Evolutionary conservation across 352 stramenopile genomes (phyloP).

Genomic region (Globisporangium mamillatum): DNA sequence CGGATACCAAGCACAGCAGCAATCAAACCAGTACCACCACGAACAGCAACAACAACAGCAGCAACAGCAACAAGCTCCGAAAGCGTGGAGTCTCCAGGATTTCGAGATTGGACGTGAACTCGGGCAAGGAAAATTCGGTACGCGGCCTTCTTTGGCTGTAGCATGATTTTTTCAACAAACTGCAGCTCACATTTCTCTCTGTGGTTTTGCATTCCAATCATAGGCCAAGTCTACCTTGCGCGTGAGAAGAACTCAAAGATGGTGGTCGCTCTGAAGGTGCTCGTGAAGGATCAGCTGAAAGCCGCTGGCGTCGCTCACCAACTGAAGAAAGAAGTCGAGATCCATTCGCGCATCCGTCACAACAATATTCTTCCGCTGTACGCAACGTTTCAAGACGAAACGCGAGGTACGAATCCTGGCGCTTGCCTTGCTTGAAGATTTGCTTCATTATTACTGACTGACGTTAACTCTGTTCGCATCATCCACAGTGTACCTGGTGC

Average conservation of each 20-base stretch:
- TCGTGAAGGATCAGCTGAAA: slow-evolving; percentile 86
- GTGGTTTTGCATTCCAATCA: background rate
- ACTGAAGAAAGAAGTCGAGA: slow-evolving; percentile 88
- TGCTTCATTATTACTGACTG: background rate
- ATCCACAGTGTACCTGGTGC: slow-evolving; percentile 74
- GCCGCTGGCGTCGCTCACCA: slow-evolving; percentile 68
- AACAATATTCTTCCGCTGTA: slow-evolving; percentile 86
- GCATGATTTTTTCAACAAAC: background rate
- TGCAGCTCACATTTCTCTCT: background rate
- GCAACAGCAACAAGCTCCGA: slow-evolving; percentile 23
- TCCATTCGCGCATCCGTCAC: slow-evolving; percentile 88
- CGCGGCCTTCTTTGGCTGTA: background rate
- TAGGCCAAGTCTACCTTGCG: slow-evolving; percentile 82
- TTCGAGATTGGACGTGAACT: slow-evolving; percentile 86
- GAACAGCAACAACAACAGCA: slow-evolving; percentile 23
- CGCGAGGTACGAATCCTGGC: slow-evolving; percentile 33
- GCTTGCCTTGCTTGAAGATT: background rate
- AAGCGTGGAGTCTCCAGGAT: slow-evolving; percentile 81
- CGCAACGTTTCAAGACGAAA: slow-evolving; percentile 80
- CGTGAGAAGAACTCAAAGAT: slow-evolving; percentile 78
- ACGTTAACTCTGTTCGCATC: background rate
- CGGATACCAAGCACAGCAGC: slow-evolving; percentile 9
- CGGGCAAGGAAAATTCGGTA: slow-evolving; percentile 85
- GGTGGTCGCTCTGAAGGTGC: slow-evolving; percentile 87
- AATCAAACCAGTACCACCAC: background rate